Evolutionary conservation across 805 yeast species (phyloP), one percentile per base, ranked within the genome.

Genomic region (Metschnikowia kunwiensis): DNA sequence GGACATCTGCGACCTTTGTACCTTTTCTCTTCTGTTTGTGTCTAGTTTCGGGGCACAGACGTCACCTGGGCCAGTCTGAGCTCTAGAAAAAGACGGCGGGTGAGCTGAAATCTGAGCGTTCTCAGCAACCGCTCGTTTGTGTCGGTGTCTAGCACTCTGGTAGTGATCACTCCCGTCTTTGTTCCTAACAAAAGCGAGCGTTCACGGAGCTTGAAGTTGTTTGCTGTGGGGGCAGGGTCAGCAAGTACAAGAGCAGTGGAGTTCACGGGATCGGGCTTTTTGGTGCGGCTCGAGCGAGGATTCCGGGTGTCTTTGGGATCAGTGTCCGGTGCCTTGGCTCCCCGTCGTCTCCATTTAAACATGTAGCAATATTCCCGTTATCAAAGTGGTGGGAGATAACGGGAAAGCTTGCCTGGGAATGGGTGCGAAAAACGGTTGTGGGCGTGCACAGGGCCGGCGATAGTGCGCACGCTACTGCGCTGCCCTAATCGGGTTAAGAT

Each of bases 391-490:
- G 12, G 24, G 22, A 30, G 34, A 36, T 30, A 21, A 35, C 11
- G 25, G 39, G 39, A 36, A 25, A 14, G 30, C 32, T 18, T 36
- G 36, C 32, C 40, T 27, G 40, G n/a, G 29, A 36, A 26, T 36
- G 40, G 40, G 40, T 36, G 40, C 40, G 40, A 36, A 36, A 36
- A 36, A 18, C 34, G 34, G 39, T 30, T 30, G 31, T 15, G 30
- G 27, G 32, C 15, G 34, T 30, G 39, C 34, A 30, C 27, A 25
- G 7, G 21, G 16, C 8, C 6, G 24, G 24, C 24, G 9, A 21
- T 5, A 10, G 24, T 21, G 24, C 24, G n/a, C 3, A n/a, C n/a
- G n/a, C 11, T 21, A 10, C 9, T 20, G 10, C 23, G 10, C 10
- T 23, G 14, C 20, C 36, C 31, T 26, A 25, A n/a, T 19, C 13